These are phyloP conservation scores for Funneliformis caledonium DNA, from an alignment of 371 early-diverging fungal genomes.

Conservation along the genomic window DNA sequence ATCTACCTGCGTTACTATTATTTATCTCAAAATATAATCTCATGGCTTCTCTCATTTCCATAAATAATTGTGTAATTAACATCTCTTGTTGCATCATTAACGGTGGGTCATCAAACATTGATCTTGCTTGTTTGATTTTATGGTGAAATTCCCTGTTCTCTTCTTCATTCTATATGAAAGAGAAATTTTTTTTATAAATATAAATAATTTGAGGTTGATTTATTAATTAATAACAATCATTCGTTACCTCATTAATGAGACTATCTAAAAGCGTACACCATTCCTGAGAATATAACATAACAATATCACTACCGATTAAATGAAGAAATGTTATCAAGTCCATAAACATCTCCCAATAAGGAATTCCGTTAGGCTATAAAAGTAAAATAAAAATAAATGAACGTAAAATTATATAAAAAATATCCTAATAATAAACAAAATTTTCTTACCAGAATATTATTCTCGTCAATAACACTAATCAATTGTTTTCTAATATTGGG, in stretches of 20 bases:
- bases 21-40: slow-evolving; percentile 54
- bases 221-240: not conserved
- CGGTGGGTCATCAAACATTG: slow-evolving; percentile 56
- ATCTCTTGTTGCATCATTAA: slow-evolving; percentile 48
- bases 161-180: slow-evolving; percentile 31
- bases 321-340: slow-evolving; percentile 55
- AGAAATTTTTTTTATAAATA: not conserved
- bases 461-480: slow-evolving; percentile 16
- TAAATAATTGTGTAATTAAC: slow-evolving; percentile 51
- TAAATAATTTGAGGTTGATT: no score
- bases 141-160: slow-evolving; percentile 44
- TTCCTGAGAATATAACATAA: slow-evolving; percentile 53
- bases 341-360: slow-evolving; percentile 55
- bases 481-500: slow-evolving; percentile 36
- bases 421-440: not conserved
- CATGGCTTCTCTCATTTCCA: slow-evolving; percentile 56
- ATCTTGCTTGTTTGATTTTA: slow-evolving; percentile 41
- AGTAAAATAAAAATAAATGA: not conserved
- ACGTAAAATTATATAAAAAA: not conserved
- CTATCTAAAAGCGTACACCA: slow-evolving; percentile 53
- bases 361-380: slow-evolving; percentile 45
- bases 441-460: slow-evolving; percentile 21
- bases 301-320: slow-evolving; percentile 49
- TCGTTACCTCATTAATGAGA: slow-evolving; percentile 48
- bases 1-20: slow-evolving; percentile 13